Conservation (phyloP, 2,329 filamentous ascomycete genomes). For the Teratosphaeria epicoccoides region DNA sequence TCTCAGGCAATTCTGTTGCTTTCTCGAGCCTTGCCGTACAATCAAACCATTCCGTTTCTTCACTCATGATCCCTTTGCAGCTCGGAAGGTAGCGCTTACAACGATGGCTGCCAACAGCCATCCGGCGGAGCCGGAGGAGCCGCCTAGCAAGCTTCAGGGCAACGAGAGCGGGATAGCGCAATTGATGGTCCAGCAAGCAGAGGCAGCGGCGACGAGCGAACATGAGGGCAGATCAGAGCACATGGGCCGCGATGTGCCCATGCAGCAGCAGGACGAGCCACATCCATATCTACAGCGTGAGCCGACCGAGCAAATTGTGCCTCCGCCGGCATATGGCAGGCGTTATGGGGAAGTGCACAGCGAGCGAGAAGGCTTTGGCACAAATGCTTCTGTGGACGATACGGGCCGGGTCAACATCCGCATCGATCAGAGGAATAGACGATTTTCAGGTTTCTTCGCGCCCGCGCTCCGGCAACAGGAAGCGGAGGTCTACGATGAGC, state of each 20-base stretch:
- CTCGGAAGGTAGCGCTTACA: not conserved
- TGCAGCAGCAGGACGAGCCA: not conserved
- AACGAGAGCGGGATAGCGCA: slow-evolving; percentile 7
- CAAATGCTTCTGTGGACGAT: slow-evolving; percentile 36
- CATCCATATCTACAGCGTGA: not conserved
- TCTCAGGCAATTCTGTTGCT: too few relatives aligned
- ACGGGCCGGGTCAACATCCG: slow-evolving; percentile 73
- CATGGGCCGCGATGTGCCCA: slow-evolving; percentile 18
- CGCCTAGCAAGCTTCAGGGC: not conserved
- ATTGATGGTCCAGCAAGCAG: slow-evolving; percentile 20
- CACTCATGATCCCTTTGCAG: too few relatives aligned
- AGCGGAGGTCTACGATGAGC: slow-evolving; percentile 37
- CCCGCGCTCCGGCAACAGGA: slow-evolving; percentile 52
- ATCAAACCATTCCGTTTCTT: too few relatives aligned
- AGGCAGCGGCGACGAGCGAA: slow-evolving; percentile 16
- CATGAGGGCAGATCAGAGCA: slow-evolving; percentile 10
- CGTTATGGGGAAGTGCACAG: slow-evolving; percentile 28
- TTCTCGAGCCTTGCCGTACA: too few relatives aligned
- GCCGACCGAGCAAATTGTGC: slow-evolving; percentile 12
- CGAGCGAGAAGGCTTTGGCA: slow-evolving; percentile 30
- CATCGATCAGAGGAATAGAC: slow-evolving; percentile 59
- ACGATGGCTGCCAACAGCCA: not conserved
- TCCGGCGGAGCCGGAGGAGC: not conserved
- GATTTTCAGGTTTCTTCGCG: slow-evolving; percentile 56
- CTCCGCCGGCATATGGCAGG: slow-evolving; percentile 31